phyloP scores from a whole-genome alignment of 257 asterid species.

The Asclepias syriaca region DNA sequence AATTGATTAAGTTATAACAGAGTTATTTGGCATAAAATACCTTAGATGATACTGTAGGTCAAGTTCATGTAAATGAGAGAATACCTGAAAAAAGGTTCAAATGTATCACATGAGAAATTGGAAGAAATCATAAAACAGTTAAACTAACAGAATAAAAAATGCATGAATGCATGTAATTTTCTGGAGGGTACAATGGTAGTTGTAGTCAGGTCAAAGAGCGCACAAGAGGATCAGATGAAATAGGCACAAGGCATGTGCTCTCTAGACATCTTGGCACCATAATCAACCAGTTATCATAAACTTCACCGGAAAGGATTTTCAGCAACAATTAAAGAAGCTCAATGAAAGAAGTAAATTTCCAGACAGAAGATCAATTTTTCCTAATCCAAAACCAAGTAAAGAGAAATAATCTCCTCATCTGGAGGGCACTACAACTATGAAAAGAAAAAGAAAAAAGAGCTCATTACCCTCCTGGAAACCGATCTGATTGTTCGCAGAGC shows the following conservation, averaged over 20 bases:
- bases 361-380: neutral
- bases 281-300: neutral
- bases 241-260: neutral
- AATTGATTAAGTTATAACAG: neutral
- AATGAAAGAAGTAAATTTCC: neutral
- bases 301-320: neutral
- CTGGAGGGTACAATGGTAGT: neutral
- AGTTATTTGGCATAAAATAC: conserved; percentile 32
- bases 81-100: conserved; percentile 57
- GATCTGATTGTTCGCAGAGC: conserved; percentile 87
- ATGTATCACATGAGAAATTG: conserved; percentile 13
- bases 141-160: neutral
- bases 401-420: neutral
- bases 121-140: conserved; percentile 13
- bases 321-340: neutral
- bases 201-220: neutral
- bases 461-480: conserved; percentile 82
- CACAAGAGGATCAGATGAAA: neutral
- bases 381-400: neutral
- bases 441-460: conserved; percentile 1
- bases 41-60: conserved; percentile 91
- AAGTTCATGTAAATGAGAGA: conserved; percentile 92
- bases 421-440: neutral
- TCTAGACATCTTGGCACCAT: neutral
- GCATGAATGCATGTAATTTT: neutral